phyloP scores from a whole-genome alignment of 1,284 basidiomycete genomes.

The Stygiomarasmius scandens region DNA sequence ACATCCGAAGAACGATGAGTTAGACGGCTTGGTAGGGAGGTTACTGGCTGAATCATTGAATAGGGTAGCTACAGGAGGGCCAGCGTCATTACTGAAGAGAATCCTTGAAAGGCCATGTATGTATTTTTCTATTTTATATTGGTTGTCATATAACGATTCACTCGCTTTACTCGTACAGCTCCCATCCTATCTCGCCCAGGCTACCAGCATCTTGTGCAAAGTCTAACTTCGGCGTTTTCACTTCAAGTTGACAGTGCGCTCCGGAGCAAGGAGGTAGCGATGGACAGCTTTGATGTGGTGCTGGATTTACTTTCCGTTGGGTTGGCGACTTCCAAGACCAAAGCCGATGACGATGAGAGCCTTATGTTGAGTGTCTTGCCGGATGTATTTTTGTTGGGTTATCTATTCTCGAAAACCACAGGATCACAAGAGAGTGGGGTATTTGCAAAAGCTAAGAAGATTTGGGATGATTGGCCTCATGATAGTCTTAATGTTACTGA shows the following conservation, averaged over 20 bases:
- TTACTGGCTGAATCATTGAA: slow-evolving; percentile 23
- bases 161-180: not conserved
- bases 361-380: slow-evolving; percentile 30
- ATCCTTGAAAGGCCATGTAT: slow-evolving; percentile 41
- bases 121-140: slow-evolving; percentile 10
- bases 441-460: slow-evolving; percentile 28
- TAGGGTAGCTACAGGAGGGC: slow-evolving; percentile 22
- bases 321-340: slow-evolving; percentile 21
- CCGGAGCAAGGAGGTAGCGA: slow-evolving; percentile 25
- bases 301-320: slow-evolving; percentile 40
- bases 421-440: slow-evolving; percentile 9
- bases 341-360: not conserved
- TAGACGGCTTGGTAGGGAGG: slow-evolving; percentile 42
- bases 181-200: slow-evolving; percentile 38
- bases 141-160: slow-evolving; percentile 21
- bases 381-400: slow-evolving; percentile 49
- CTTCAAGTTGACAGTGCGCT: slow-evolving; percentile 39
- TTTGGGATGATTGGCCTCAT: slow-evolving; percentile 45
- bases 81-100: slow-evolving; percentile 33
- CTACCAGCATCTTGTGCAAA: slow-evolving; percentile 34
- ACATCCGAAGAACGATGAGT: slow-evolving; percentile 41
- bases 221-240: slow-evolving; percentile 39
- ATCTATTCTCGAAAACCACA: slow-evolving; percentile 42
- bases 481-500: too few species aligned
- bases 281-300: slow-evolving; percentile 29